Evolutionary conservation across 805 yeast genomes (phyloP).

Genomic region (Barnettozyma sucrosica): DNA sequence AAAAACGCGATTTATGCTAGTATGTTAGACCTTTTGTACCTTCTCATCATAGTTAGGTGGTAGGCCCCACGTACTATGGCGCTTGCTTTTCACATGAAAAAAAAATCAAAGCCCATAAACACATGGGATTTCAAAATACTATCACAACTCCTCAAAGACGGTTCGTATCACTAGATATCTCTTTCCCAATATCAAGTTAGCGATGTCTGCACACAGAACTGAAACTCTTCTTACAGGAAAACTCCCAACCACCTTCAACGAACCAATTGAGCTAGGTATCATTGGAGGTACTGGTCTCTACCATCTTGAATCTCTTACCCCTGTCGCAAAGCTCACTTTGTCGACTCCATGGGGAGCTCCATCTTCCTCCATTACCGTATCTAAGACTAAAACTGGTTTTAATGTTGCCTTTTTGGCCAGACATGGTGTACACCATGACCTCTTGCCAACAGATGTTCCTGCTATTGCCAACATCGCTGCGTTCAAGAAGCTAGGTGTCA

Average conservation of each 20-base stretch:
- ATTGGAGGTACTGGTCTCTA: constrained; percentile 99
- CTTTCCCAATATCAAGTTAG: constrained; percentile 4
- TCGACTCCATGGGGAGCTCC: constrained; percentile 98
- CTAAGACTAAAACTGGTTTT: constrained; percentile 69
- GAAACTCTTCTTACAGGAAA: constrained; percentile 11
- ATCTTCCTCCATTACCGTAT: constrained; percentile 87
- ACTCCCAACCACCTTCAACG: constrained; percentile 47
- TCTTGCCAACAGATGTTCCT: constrained; percentile 89
- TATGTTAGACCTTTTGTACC: background rate
- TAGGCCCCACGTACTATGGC: too few species aligned
- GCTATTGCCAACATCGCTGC: constrained; percentile 94
- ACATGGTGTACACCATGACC: constrained; percentile 88
- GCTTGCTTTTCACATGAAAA: too few species aligned
- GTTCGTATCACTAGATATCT: constrained; percentile 9
- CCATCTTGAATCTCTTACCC: constrained; percentile 72
- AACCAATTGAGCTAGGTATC: constrained; percentile 75
- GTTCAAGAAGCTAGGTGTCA: constrained; percentile 78
- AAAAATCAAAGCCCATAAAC: background rate
- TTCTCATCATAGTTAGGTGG: too few species aligned
- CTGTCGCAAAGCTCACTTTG: constrained; percentile 76
- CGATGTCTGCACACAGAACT: constrained; percentile 26
- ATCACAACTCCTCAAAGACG: background rate
- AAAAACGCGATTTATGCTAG: background rate
- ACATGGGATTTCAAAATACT: background rate
- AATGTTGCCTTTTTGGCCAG: constrained; percentile 92